Evolutionary conservation across 2,329 filamentous ascomycete genomes (phyloP).

Genomic region (Beauveria brongniartii): DNA sequence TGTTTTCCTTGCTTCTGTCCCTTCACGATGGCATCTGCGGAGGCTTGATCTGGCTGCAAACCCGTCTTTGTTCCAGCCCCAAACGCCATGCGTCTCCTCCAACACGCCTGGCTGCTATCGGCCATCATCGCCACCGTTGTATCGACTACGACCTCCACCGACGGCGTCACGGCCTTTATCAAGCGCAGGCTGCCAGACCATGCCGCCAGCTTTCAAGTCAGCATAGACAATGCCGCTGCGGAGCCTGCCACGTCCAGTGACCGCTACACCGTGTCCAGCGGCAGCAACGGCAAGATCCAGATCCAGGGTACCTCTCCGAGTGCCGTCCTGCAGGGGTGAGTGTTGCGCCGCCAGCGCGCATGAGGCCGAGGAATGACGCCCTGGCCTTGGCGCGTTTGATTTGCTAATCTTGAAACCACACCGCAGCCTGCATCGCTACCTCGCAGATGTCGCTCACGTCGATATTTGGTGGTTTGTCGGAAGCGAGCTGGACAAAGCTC

Average conservation of each 20-base stretch:
- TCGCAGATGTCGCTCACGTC: conserved; percentile 14
- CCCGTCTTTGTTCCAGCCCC: neutral
- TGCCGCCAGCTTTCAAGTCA: conserved; percentile 13
- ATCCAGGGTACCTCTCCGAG: conserved; percentile 14
- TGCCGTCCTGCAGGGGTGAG: conserved; percentile 14
- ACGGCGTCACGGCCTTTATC: conserved; percentile 14
- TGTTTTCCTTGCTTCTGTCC: neutral
- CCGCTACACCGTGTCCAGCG: conserved; percentile 13
- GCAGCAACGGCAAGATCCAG: conserved; percentile 14
- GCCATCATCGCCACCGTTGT: neutral
- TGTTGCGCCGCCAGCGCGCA: neutral
- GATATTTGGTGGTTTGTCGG: conserved; percentile 18
- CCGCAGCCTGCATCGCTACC: conserved; percentile 15
- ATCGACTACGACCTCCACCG: neutral
- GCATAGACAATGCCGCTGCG: neutral
- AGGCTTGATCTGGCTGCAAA: neutral
- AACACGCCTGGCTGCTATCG: neutral
- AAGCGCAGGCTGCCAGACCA: conserved; percentile 15
- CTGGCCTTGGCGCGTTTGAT: neutral
- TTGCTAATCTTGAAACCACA: neutral
- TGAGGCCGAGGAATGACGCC: neutral
- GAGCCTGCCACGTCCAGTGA: conserved; percentile 4
- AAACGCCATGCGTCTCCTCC: neutral
- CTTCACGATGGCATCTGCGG: neutral
- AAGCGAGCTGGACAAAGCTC: conserved; percentile 14